phyloP scores from a whole-genome alignment of 805 yeast genomes.

The Zygosaccharomyces bisporus region DNA sequence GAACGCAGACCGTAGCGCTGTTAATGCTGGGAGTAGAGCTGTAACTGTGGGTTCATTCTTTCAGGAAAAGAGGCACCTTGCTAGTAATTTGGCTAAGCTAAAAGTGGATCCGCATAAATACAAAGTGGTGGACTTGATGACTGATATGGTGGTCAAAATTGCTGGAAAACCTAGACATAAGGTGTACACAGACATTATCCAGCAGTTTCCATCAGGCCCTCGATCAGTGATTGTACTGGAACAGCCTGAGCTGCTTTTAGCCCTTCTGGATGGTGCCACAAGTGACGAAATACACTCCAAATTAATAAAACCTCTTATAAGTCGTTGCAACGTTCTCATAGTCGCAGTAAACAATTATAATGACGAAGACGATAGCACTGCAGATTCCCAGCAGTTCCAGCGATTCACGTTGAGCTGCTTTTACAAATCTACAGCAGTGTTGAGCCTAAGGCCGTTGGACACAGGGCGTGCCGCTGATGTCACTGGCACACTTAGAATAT shows the following conservation, averaged over 20 bases:
- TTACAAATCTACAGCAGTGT: conserved; percentile 26
- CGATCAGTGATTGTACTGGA: conserved; percentile 27
- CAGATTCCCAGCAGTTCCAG: conserved; percentile 27
- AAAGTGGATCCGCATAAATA: conserved; percentile 26
- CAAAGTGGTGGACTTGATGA: conserved; percentile 44
- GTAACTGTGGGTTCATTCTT: conserved; percentile 33
- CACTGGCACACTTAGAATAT: conserved; percentile 64
- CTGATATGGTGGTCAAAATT: conserved; percentile 43
- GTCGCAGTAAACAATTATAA: conserved; percentile 11
- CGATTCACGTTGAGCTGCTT: conserved; percentile 24
- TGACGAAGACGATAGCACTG: conserved; percentile 8
- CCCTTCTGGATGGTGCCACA: conserved; percentile 26
- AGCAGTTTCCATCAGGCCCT: conserved; percentile 46
- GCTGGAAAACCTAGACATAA: conserved; percentile 65
- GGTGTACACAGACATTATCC: conserved; percentile 64
- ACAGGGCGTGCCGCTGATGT: conserved; percentile 83
- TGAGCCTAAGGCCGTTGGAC: conserved; percentile 61
- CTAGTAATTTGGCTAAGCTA: conserved; percentile 21
- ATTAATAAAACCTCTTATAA: conserved; percentile 28
- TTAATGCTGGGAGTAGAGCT: conserved; percentile 12
- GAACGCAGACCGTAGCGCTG: conserved; percentile 32
- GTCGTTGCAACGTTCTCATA: conserved; percentile 27
- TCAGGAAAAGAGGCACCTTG: conserved; percentile 23
- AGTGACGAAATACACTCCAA: conserved; percentile 28
- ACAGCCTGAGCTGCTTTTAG: conserved; percentile 33